Conservation (phyloP, 1,284 basidiomycete genomes). For the Microstroma glucosiphilum region DNA sequence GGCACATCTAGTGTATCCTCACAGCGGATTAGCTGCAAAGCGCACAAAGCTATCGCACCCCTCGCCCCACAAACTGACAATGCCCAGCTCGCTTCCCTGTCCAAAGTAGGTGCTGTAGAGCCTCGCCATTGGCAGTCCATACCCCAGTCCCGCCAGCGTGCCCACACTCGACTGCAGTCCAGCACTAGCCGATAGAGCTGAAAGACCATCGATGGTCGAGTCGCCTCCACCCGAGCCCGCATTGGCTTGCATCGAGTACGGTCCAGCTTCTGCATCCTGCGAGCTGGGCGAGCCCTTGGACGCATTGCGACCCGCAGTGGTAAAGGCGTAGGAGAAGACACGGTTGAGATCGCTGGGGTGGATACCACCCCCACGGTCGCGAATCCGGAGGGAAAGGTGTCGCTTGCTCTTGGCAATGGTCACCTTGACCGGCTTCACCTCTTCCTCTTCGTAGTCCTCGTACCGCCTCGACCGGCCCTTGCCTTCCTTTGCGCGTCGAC, state of each 20-base stretch:
- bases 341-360: constrained; percentile 65
- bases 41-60: constrained; percentile 4
- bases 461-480: constrained; percentile 32
- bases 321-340: constrained; percentile 85
- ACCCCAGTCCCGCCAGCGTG: constrained; percentile 71
- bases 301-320: constrained; percentile 57
- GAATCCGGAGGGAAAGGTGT: constrained; percentile 69
- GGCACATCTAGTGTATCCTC: no score
- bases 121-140: constrained; percentile 18
- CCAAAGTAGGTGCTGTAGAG: constrained; percentile 3
- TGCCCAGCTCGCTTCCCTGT: not conserved
- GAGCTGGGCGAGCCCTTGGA: not conserved
- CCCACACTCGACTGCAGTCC: constrained; percentile 68
- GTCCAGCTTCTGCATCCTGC: constrained; percentile 51
- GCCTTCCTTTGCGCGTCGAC: constrained; percentile 2
- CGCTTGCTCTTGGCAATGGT: constrained; percentile 62
- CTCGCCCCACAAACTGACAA: constrained; percentile 5
- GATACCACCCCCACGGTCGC: constrained; percentile 81
- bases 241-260: constrained; percentile 61
- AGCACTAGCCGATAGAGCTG: constrained; percentile 6
- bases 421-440: constrained; percentile 62
- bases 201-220: not conserved
- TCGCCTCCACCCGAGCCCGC: constrained; percentile 57
- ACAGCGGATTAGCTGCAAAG: not conserved
- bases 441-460: constrained; percentile 11